Base-by-base conservation (phyloP, 805 yeast species). In the Lachancea mirantina region DNA sequence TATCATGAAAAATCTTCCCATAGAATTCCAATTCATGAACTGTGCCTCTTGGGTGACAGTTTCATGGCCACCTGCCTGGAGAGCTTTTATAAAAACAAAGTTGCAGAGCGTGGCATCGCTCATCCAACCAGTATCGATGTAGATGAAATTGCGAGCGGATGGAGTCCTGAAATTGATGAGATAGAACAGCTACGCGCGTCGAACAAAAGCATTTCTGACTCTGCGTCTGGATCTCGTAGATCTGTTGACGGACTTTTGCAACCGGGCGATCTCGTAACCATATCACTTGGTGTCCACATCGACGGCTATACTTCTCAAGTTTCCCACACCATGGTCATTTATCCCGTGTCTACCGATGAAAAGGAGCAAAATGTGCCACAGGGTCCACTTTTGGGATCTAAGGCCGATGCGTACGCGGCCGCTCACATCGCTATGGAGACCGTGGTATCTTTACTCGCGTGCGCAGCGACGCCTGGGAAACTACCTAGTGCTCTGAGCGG, bases 261-360 rank as follows among this genome's bases (percentile, higher is more conserved):
- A 34, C 74, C 76, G 15, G 97, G 97, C 31, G 96, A 92, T 57
- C 68, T 88, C 29, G 84, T 84, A 20, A 88, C 89, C 41, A 71
- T 92, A 37, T 66, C 82, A 8, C 67, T 89, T 18, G 98, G 96
- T 30, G 88, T 81, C 39, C 96, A 92, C 43, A 74, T 92, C 46
- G 98, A 92, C 59, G 98, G 98, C 35, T 92, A 88, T 64, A 83
- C 96, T 8, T 77, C 95, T 2, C 74, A 76, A 55, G 76, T 75
- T 8, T 76, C 94, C 18, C 98, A 92, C 59, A 88, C 96, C 2
- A 52, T 85, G 41, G 92, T 87, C 19, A 76, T 87, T 34, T 82
- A 75, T 48, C 94, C 94, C 32, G 75, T 77, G 19, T 78, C 76
- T 22, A 66, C 57, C 37, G 47, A 49, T 24, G 62, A 57, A 15